A percentile compares a stretch with the other conserved stretches of the same genome.
Evolutionary conservation across 2,329 filamentous ascomycete genomes (phyloP).

Genomic region (Paecilomyces variotii): DNA sequence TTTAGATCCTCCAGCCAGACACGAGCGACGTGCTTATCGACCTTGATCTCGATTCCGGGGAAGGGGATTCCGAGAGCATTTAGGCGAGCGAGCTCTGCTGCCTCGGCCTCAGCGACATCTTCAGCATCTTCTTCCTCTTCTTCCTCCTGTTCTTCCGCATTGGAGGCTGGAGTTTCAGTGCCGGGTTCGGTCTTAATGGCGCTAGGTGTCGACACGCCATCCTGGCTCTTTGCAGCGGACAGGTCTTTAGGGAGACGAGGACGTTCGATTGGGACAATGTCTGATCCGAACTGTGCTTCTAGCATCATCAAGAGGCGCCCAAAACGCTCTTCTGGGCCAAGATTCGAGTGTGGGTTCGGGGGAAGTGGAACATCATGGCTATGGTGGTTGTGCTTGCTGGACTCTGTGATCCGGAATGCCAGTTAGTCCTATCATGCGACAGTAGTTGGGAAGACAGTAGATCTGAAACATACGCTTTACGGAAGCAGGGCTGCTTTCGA

Average conservation of each 20-base stretch:
- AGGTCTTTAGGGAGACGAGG: constrained; percentile 40
- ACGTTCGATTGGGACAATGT: constrained; percentile 66
- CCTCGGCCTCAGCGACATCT: constrained; percentile 47
- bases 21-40: constrained; percentile 78
- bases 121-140: constrained; percentile 35
- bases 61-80: constrained; percentile 83
- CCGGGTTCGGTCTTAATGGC: constrained; percentile 10
- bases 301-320: constrained; percentile 89
- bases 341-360: constrained; percentile 65
- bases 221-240: constrained; percentile 9
- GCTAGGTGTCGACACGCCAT: constrained; percentile 5
- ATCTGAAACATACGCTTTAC: constrained; percentile 64
- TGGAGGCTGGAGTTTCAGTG: constrained; percentile 4
- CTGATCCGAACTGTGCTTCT: constrained; percentile 90
- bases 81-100: constrained; percentile 65
- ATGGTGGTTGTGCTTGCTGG: constrained; percentile 53
- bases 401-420: constrained; percentile 35
- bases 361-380: constrained; percentile 34
- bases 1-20: constrained; percentile 91
- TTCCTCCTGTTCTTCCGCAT: constrained; percentile 17
- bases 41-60: constrained; percentile 75
- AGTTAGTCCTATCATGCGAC: constrained; percentile 15
- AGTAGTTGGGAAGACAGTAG: not conserved
- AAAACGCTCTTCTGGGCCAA: constrained; percentile 67
- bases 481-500: constrained; percentile 89